Evolutionary conservation across 306 rosid species (phyloP), one percentile per base, ranked within the genome.

Genomic region (Macrotyloma uniflorum): DNA sequence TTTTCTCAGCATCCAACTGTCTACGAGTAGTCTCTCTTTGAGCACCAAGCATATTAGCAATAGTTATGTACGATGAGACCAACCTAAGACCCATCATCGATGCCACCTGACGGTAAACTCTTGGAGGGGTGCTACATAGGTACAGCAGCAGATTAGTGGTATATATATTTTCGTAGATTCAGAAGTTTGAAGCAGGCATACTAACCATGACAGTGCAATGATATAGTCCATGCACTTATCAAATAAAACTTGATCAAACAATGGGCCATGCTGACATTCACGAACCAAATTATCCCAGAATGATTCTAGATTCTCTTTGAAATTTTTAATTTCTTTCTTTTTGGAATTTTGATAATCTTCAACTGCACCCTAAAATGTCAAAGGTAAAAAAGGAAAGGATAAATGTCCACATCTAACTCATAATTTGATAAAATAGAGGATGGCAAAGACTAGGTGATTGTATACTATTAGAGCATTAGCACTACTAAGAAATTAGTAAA

Each of bases 141-240:
- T 77, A 80, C 67, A 76, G 53, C 76, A 19, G 62, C 78, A 61
- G 35, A 43, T 79, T 46, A 84, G 86, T 78, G 33, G 42, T 11
- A 76, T 19, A 42, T 66, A 72, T 18, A 30, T 66, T 36, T 66
- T 76, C 32, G 46, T 46, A 72, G 47, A 68, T 40, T 54, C 19
- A 79, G 33, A 76, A 85, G 70, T 80, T 76, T 36, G 18, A 38
- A 53, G 46, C 33, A 45, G 24, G 43, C 74, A 59, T 62, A 87
- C 98, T 85, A 53, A 95, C 98, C 98, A 95, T 79, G 98, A 95
- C 66, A 95, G 78, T 70, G 98, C 98, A 79, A 95, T 95, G 79
- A 95, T 86, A 82, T 90, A 95, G 85, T 93, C 98, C 98, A 95
- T 90, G 87, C 98, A 95, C 87, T 95, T 95, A 91, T 95, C 98